Evolutionary conservation across 2,329 filamentous ascomycete species (phyloP).

Genomic region (Drechslera avenae): DNA sequence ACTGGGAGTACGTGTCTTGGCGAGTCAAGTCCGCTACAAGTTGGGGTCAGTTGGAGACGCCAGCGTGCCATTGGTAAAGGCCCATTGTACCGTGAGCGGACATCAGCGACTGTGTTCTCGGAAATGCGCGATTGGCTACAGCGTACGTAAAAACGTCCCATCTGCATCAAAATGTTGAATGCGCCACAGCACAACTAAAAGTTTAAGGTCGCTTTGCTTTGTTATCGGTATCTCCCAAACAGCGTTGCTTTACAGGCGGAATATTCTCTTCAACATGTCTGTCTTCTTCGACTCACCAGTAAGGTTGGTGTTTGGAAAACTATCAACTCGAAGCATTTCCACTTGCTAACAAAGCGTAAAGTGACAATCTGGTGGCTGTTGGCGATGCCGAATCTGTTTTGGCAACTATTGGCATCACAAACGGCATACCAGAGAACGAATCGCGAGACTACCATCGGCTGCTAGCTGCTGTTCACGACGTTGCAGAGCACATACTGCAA

Average conservation of each 20-base stretch:
- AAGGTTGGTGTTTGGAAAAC: slow-evolving; percentile 17
- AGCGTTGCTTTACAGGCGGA: neutral
- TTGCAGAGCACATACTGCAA: slow-evolving; percentile 52
- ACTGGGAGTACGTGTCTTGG: neutral
- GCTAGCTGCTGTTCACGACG: slow-evolving; percentile 59
- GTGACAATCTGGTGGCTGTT: slow-evolving; percentile 30
- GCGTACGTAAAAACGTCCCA: slow-evolving; percentile 15
- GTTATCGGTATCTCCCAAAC: neutral
- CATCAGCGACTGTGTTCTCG: neutral
- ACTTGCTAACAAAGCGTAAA: slow-evolving; percentile 5
- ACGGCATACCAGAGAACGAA: slow-evolving; percentile 45
- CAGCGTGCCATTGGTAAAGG: neutral
- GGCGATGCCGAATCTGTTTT: slow-evolving; percentile 32
- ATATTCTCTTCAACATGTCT: slow-evolving; percentile 22
- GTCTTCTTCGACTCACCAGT: slow-evolving; percentile 37
- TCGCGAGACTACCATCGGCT: slow-evolving; percentile 55
- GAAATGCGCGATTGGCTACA: slow-evolving; percentile 10
- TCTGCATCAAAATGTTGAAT: neutral
- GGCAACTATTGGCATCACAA: slow-evolving; percentile 28
- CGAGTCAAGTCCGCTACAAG: neutral
- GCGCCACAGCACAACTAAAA: neutral
- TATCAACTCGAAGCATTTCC: too few species aligned
- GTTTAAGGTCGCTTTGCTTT: too few species aligned
- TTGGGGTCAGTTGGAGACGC: too few species aligned
- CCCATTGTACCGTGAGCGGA: slow-evolving; percentile 6